Conservation (phyloP, 495 filamentous ascomycete genomes). For the Aspergillus ellipticus region DNA sequence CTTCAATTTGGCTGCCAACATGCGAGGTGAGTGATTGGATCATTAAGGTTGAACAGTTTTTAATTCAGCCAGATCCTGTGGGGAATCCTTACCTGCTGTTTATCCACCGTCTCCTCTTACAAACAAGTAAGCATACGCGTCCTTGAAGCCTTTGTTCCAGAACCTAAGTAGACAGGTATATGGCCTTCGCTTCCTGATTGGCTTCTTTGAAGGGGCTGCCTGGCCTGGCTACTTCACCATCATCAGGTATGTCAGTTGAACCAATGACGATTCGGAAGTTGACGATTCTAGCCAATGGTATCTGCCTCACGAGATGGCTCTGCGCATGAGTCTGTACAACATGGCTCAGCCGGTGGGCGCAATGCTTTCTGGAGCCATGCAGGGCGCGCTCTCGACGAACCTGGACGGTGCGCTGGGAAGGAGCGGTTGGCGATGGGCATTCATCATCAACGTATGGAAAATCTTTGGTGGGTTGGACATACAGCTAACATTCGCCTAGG, state of each 20-base stretch:
- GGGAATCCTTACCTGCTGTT: conserved; percentile 16
- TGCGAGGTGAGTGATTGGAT: conserved; percentile 11
- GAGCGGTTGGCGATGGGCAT: conserved; percentile 23
- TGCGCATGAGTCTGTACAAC: conserved; percentile 19
- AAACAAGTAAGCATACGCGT: conserved; percentile 10
- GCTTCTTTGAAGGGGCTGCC: conserved; percentile 15
- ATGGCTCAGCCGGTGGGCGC: conserved; percentile 19
- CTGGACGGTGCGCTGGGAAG: conserved; percentile 16
- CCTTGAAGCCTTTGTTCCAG: neutral
- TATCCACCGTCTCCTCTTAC: conserved; percentile 12
- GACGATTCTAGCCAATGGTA: conserved; percentile 16
- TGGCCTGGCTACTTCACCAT: conserved; percentile 20
- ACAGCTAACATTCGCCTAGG: conserved; percentile 6
- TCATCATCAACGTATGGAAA: conserved; percentile 17
- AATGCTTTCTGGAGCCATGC: conserved; percentile 25
- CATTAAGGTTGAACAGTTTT: neutral
- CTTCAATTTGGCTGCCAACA: conserved; percentile 17
- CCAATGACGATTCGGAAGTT: neutral
- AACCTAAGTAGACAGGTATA: neutral
- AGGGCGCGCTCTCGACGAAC: conserved; percentile 21
- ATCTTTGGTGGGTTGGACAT: neutral
- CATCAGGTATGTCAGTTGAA: conserved; percentile 11
- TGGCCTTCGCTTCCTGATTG: conserved; percentile 17
- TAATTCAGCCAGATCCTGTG: conserved; percentile 10
- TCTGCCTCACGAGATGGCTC: conserved; percentile 13